A percentile compares a stretch with the other conserved stretches of the same genome.
Evolutionary conservation across 2,329 filamentous ascomycete species (phyloP).

Genomic region (Metarhizium rileyi): DNA sequence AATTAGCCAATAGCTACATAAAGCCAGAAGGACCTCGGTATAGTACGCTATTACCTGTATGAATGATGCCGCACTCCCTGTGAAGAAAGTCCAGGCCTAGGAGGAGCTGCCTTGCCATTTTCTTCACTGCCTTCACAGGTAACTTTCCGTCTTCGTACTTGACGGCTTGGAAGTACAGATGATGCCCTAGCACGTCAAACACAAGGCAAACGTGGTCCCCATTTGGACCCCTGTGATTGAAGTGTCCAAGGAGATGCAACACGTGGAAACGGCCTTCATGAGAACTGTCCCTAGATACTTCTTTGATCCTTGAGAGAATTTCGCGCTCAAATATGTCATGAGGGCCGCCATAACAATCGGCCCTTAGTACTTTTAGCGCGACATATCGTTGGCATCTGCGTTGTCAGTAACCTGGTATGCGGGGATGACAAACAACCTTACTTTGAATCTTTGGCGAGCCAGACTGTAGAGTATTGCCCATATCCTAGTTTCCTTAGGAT

Average conservation of each 20-base stretch:
- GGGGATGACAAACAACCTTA: not conserved
- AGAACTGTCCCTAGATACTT: not conserved
- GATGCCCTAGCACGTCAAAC: slow-evolving; percentile 2
- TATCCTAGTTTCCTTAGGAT: slow-evolving; percentile 16
- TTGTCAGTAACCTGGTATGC: not conserved
- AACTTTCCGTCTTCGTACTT: not conserved
- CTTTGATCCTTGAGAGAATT: not conserved
- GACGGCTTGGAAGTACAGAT: not conserved
- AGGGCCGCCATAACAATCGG: not conserved
- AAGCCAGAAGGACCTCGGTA: not conserved
- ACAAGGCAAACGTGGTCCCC: slow-evolving; percentile 1
- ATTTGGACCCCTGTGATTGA: not conserved
- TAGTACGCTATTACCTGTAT: not conserved
- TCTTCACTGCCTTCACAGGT: slow-evolving; percentile 1
- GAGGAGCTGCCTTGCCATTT: not conserved
- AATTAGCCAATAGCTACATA: not conserved
- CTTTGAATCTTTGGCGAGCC: slow-evolving; percentile 12
- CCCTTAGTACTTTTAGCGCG: slow-evolving; percentile 1
- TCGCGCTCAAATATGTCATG: slow-evolving; percentile 2
- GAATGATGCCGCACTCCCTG: slow-evolving; percentile 1
- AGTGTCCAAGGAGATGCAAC: not conserved
- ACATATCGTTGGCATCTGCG: slow-evolving; percentile 1
- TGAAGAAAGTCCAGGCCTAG: not conserved
- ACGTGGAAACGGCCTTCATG: not conserved
- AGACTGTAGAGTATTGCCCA: slow-evolving; percentile 14